Percentiles rank a stretch among this genome's conserved stretches.
phyloP scores from a whole-genome alignment of 2,329 filamentous ascomycete species.

The Phaeosphaeria sp. region DNA sequence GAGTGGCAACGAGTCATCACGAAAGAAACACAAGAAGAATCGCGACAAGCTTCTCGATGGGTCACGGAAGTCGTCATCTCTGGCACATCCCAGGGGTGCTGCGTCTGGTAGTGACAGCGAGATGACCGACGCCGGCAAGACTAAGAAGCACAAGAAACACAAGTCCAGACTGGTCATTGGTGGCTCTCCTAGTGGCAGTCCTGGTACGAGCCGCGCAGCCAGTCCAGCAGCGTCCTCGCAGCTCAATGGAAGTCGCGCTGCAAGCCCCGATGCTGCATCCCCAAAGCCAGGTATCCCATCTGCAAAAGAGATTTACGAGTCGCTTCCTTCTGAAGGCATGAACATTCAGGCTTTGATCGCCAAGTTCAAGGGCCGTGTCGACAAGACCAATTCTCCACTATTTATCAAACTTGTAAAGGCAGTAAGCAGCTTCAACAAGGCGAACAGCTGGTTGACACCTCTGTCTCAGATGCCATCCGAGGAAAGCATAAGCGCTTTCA shows the following conservation, averaged over 20 bases:
- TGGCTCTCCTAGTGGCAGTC: slow-evolving; percentile 64
- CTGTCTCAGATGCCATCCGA: slow-evolving; percentile 39
- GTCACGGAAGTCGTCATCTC: slow-evolving; percentile 31
- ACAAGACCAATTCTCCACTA: slow-evolving; percentile 40
- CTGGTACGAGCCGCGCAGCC: slow-evolving; percentile 63
- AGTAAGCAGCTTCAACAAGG: slow-evolving; percentile 40
- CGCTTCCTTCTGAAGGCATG: slow-evolving; percentile 54
- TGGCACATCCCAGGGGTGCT: slow-evolving; percentile 48
- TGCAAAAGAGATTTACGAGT: slow-evolving; percentile 52
- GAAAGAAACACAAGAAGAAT: slow-evolving; percentile 62
- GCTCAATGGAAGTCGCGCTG: slow-evolving; percentile 37
- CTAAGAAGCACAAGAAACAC: slow-evolving; percentile 60
- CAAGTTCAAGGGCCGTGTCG: slow-evolving; percentile 51
- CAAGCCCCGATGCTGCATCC: slow-evolving; percentile 30
- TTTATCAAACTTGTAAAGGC: slow-evolving; percentile 56
- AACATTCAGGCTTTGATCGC: slow-evolving; percentile 49
- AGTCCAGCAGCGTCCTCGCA: slow-evolving; percentile 47
- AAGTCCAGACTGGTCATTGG: slow-evolving; percentile 63
- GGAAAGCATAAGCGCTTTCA: slow-evolving; percentile 31
- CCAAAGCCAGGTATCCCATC: slow-evolving; percentile 46
- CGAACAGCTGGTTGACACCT: slow-evolving; percentile 37
- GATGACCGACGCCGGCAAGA: slow-evolving; percentile 70
- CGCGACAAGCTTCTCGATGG: slow-evolving; percentile 35
- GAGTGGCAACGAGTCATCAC: slow-evolving; percentile 86
- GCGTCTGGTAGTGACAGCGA: slow-evolving; percentile 76